Conservation (phyloP, 768 basidiomycete genomes). For the Sarcodon aspratus region DNA sequence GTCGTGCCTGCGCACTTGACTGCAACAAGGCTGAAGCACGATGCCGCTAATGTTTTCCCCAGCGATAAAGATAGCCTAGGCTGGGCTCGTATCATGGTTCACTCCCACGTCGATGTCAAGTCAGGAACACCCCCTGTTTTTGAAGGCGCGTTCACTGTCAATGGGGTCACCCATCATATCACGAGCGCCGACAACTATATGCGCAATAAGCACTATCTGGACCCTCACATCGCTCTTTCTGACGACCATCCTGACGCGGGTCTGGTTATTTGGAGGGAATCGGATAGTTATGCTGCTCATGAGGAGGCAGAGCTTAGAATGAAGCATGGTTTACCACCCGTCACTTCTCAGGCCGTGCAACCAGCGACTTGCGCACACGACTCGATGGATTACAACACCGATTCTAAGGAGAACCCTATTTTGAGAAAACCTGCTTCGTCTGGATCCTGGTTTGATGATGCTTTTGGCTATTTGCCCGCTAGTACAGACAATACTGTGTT, state of each 20-base stretch:
- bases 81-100: conserved; percentile 70
- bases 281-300: conserved; percentile 46
- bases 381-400: conserved; percentile 50
- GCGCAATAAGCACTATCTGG: conserved; percentile 44
- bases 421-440: conserved; percentile 22
- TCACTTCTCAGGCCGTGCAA: conserved; percentile 7
- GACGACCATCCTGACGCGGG: conserved; percentile 32
- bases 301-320: conserved; percentile 30
- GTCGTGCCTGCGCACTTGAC: conserved; percentile 53
- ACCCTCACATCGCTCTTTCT: conserved; percentile 33
- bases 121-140: conserved; percentile 42
- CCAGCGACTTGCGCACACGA: conserved; percentile 61
- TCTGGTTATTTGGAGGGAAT: conserved; percentile 69
- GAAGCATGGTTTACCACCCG: conserved; percentile 8
- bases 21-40: conserved; percentile 45
- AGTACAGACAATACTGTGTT: conserved; percentile 20
- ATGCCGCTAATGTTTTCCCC: conserved; percentile 42
- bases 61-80: conserved; percentile 33
- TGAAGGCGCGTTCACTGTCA: conserved; percentile 65
- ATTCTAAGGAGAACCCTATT: conserved; percentile 41
- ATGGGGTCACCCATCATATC: conserved; percentile 61
- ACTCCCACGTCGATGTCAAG: conserved; percentile 42
- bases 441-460: conserved; percentile 30
- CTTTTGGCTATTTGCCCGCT: conserved; percentile 12
- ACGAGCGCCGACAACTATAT: conserved; percentile 61